These are phyloP conservation scores for Microcera coccophila DNA, from an alignment of 2,329 filamentous ascomycete species.

Conservation along the genomic window DNA sequence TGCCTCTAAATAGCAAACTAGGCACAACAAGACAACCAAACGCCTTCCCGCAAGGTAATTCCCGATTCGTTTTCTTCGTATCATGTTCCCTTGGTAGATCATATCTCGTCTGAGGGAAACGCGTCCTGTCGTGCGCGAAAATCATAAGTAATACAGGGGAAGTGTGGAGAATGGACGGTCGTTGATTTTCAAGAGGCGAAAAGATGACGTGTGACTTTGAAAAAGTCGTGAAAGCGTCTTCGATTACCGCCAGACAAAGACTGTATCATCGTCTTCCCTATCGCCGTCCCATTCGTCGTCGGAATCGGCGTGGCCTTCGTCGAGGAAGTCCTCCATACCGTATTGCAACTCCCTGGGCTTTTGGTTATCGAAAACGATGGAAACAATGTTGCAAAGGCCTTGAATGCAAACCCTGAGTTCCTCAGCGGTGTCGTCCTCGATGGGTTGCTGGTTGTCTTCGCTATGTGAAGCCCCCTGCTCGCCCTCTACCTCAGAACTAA, in stretches of 20 bases:
- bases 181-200: background rate
- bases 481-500: constrained; percentile 27
- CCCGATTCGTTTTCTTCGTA: background rate
- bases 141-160: background rate
- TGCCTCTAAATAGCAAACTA: constrained; percentile 1
- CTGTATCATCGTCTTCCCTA: constrained; percentile 44
- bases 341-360: constrained; percentile 66
- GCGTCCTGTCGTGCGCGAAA: background rate
- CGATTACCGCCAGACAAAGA: constrained; percentile 31
- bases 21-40: background rate
- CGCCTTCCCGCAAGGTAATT: constrained; percentile 2
- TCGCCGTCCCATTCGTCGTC: constrained; percentile 59
- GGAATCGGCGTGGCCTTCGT: constrained; percentile 53
- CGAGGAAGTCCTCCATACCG: constrained; percentile 67
- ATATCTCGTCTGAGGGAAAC: background rate
- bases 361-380: constrained; percentile 72
- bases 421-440: constrained; percentile 7
- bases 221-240: too few relatives aligned
- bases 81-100: background rate
- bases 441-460: constrained; percentile 4
- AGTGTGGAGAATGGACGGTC: background rate
- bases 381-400: constrained; percentile 66
- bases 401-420: constrained; percentile 48
- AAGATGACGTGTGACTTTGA: background rate
- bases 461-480: constrained; percentile 9